phyloP scores from a whole-genome alignment of 2,329 filamentous ascomycete species.

The Endocalyx cinctus region DNA sequence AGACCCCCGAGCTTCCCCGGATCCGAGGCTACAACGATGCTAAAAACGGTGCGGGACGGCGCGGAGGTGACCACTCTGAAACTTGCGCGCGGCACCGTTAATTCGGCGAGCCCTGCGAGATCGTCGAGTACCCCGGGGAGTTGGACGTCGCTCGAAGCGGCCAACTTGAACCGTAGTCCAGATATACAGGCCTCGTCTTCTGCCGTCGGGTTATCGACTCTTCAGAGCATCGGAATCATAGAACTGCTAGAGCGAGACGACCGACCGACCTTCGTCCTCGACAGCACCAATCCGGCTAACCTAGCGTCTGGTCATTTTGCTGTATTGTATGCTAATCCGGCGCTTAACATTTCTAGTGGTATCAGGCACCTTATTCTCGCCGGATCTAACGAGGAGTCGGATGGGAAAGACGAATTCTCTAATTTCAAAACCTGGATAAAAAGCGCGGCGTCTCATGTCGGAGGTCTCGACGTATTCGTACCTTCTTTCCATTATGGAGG shows the following conservation, averaged over 20 bases:
- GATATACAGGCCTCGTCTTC: constrained; percentile 43
- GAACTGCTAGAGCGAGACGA: constrained; percentile 75
- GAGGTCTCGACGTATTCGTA: constrained; percentile 47
- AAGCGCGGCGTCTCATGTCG: constrained; percentile 47
- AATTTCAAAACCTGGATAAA: constrained; percentile 69
- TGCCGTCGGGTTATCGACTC: constrained; percentile 46
- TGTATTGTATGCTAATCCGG: constrained; percentile 64
- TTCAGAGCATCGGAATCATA: constrained; percentile 62
- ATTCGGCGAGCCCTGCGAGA: constrained; percentile 40
- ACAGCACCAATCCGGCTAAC: constrained; percentile 57
- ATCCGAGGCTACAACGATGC: constrained; percentile 43
- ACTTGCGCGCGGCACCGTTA: constrained; percentile 50
- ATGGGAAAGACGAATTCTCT: constrained; percentile 44
- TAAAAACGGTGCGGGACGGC: constrained; percentile 42
- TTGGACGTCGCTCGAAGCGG: constrained; percentile 50
- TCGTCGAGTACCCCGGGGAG: constrained; percentile 49
- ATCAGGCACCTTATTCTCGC: constrained; percentile 54
- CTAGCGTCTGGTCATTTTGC: constrained; percentile 49
- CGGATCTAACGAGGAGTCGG: constrained; percentile 36
- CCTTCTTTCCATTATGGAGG: constrained; percentile 59
- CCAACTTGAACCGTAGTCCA: constrained; percentile 45
- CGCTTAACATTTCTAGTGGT: constrained; percentile 54
- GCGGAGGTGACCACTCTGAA: constrained; percentile 50
- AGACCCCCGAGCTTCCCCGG: constrained; percentile 35
- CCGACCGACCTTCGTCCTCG: constrained; percentile 71